phyloP scores from a whole-genome alignment of 129 eudicot species.

The Daucus carota region DNA sequence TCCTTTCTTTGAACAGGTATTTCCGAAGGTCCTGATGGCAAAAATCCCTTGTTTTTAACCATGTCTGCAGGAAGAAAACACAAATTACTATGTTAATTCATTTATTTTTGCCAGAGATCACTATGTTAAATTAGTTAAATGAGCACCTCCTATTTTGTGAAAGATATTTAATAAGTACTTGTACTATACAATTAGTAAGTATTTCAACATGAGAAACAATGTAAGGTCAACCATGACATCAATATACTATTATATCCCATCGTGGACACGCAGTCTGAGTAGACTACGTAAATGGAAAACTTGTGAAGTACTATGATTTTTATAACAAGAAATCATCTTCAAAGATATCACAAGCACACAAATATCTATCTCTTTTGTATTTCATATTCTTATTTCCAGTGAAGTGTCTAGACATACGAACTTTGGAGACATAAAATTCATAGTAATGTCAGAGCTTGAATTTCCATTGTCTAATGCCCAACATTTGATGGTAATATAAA shows the following conservation, averaged over 20 bases:
- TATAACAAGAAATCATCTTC: not conserved
- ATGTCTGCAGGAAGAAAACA: slow-evolving; percentile 44
- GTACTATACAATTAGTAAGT: not conserved
- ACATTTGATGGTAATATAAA: not conserved
- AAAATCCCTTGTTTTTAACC: slow-evolving; percentile 98
- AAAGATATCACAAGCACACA: not conserved
- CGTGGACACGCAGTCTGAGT: not conserved
- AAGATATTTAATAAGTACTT: not conserved
- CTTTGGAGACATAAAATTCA: not conserved
- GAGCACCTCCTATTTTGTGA: not conserved
- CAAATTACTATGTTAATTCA: too few relatives aligned
- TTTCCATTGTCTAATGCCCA: not conserved
- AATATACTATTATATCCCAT: not conserved
- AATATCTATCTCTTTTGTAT: not conserved
- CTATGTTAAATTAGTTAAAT: not conserved
- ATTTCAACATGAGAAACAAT: not conserved
- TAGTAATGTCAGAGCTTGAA: not conserved
- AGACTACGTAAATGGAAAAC: not conserved
- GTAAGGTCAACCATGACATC: not conserved
- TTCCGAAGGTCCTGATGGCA: slow-evolving; percentile 99
- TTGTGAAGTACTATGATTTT: not conserved
- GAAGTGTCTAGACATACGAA: not conserved
- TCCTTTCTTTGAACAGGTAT: slow-evolving; percentile 88
- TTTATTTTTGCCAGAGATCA: too few relatives aligned
- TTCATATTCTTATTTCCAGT: not conserved